These are phyloP conservation scores for Naganishia liquefaciens DNA, from an alignment of 1,284 basidiomycete species.

Conservation along the genomic window DNA sequence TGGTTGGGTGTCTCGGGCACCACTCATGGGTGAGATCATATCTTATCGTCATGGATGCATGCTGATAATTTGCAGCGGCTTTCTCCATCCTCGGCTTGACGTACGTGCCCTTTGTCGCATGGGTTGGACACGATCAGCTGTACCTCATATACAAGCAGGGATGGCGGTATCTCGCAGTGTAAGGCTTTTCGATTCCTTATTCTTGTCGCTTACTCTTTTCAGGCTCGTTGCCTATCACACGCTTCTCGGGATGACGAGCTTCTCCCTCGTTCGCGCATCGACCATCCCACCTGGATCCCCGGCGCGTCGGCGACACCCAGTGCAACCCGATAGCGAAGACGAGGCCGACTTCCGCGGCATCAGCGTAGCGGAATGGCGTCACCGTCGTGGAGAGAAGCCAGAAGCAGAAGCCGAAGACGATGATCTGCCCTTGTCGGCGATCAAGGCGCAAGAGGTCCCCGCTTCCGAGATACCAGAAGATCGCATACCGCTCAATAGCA, in stretches of 20 bases:
- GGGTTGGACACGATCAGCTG: conserved; percentile 20
- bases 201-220: neutral
- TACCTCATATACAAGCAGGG: conserved; percentile 2
- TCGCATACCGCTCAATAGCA: no score
- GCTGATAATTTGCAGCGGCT: neutral
- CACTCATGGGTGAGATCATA: conserved; percentile 11
- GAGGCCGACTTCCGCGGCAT: conserved; percentile 29
- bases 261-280: conserved; percentile 15
- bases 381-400: neutral
- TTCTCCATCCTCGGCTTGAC: conserved; percentile 14
- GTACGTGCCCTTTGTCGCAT: conserved; percentile 21
- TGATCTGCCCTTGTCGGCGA: conserved; percentile 20
- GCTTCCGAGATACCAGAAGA: neutral
- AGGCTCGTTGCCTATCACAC: conserved; percentile 22
- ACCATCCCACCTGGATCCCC: conserved; percentile 26
- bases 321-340: conserved; percentile 1
- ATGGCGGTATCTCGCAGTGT: conserved; percentile 1
- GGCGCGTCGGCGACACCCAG: conserved; percentile 5
- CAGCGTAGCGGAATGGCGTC: conserved; percentile 14
- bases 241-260: conserved; percentile 8
- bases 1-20: conserved; percentile 11
- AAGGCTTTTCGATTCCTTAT: neutral
- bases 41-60: neutral
- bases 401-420: conserved; percentile 15
- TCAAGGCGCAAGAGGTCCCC: neutral